Conservation (phyloP, 2,329 filamentous ascomycete genomes). For the Graphilbum fragrans region DNA sequence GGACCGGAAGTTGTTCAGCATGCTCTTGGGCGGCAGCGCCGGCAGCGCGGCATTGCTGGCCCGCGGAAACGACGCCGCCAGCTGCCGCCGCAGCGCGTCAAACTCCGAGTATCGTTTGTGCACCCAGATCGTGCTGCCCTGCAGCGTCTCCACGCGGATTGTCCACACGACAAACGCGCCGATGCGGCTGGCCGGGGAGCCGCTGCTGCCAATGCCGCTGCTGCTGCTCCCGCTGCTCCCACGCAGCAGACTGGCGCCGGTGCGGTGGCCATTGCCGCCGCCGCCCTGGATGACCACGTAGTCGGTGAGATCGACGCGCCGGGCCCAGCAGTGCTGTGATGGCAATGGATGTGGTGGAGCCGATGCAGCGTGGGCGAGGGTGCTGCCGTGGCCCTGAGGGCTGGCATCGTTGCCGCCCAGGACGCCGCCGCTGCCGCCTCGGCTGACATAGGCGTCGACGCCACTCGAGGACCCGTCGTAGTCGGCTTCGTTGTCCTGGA, state of each 20-base stretch:
- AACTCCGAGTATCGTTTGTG: slow-evolving; percentile 85
- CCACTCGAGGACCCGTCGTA: not conserved
- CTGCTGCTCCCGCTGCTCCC: slow-evolving; percentile 8
- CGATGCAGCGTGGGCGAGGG: not conserved
- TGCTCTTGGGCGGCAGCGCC: slow-evolving; percentile 79
- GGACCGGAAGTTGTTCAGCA: slow-evolving; percentile 75
- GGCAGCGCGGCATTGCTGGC: slow-evolving; percentile 71
- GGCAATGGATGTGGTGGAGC: not conserved
- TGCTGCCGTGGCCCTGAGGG: not conserved
- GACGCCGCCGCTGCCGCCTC: not conserved
- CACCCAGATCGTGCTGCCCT: slow-evolving; percentile 51
- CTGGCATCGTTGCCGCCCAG: not conserved
- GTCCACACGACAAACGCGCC: slow-evolving; percentile 97
- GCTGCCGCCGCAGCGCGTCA: slow-evolving; percentile 61
- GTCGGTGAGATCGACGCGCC: slow-evolving; percentile 47
- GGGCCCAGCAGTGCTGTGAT: slow-evolving; percentile 44
- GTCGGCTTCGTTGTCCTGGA: slow-evolving; percentile 45
- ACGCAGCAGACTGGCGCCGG: not conserved
- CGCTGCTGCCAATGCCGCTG: not conserved
- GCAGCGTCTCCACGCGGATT: slow-evolving; percentile 71
- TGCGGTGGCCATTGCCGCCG: slow-evolving; percentile 12
- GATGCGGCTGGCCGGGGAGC: slow-evolving; percentile 27
- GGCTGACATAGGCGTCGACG: not conserved
- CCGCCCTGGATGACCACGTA: slow-evolving; percentile 45
- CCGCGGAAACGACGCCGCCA: slow-evolving; percentile 71